These are phyloP conservation scores for Neurospora sp. DNA, from an alignment of 495 filamentous ascomycete species.

Conservation along the genomic window DNA sequence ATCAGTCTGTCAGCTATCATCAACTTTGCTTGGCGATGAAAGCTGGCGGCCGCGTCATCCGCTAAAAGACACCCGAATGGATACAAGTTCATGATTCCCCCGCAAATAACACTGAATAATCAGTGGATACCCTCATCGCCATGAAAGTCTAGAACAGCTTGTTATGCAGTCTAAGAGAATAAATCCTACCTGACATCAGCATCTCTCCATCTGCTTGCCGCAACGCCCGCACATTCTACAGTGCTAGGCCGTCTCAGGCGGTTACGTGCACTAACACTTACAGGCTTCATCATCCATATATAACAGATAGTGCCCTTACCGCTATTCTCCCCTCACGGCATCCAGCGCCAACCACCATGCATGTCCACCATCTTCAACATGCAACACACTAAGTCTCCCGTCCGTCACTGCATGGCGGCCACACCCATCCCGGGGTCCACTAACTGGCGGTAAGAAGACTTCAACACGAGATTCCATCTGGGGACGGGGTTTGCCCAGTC, in stretches of 20 bases:
- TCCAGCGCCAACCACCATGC: neutral
- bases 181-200: neutral
- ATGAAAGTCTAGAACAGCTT: neutral
- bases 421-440: neutral
- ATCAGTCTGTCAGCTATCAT: neutral
- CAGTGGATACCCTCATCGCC: neutral
- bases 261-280: neutral
- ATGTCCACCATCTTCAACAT: neutral
- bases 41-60: neutral
- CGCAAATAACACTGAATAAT: neutral
- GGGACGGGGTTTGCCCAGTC: neutral
- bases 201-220: neutral
- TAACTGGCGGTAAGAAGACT: neutral
- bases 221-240: neutral
- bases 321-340: neutral
- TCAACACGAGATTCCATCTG: neutral
- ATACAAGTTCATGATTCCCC: neutral
- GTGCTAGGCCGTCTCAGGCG: neutral
- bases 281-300: neutral
- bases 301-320: neutral
- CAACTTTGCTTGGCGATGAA: neutral
- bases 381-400: neutral
- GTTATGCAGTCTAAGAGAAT: neutral
- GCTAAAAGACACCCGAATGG: neutral
- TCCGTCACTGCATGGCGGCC: neutral